Base-by-base conservation (phyloP, 106 monocot genomes). In the Ottelia alismoides region DNA sequence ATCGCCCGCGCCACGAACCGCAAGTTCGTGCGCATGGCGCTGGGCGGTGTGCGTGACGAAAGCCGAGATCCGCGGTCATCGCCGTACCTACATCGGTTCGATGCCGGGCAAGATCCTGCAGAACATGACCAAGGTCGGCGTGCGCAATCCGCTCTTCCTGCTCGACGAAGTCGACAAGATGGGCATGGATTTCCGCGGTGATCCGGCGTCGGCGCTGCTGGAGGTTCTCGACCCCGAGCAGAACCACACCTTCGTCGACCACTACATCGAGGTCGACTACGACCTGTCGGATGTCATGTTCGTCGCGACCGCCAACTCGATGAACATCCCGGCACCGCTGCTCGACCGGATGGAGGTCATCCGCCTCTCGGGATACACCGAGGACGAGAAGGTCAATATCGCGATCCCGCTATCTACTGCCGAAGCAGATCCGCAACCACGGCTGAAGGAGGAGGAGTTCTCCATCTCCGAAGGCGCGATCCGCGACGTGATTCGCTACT, bases 141-240 rank as follows among this genome's bases (percentile, higher is more conserved):
- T 57, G 3, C 16, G 12, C 23, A 57, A 57, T 57, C 57, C 57
- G 43, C 32, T 57, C 5, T 35, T 57, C 20, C 16, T 57, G 6
- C 21, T 57, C 11, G 57, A 57, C 43, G 57, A 57, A 40, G 25
- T 57, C 43, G 57, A 57, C 30, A 57, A 57, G 57, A 19, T 27
- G 11, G 57, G 57, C 11, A 10, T 40, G 21, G 35, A 57, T 31
- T 10, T 35, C 43, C 22, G 5, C 23, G 57, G 57, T 1, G 57
- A 57, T 35, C 57, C 57, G 57, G 43, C 32, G 57, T 43, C 25
- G 22, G 31, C 23, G n/a, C n/a, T n/a, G n/a, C n/a, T n/a, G n/a
- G n/a, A n/a, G n/a, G n/a, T n/a, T n/a, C n/a, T n/a, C n/a, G 57
- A 57, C 43, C 57, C 57, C 22, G 31, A 57, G 57, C 57, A 57